phyloP scores from a whole-genome alignment of 108 stramenopile genomes.

The Nitzschia sp. region DNA sequence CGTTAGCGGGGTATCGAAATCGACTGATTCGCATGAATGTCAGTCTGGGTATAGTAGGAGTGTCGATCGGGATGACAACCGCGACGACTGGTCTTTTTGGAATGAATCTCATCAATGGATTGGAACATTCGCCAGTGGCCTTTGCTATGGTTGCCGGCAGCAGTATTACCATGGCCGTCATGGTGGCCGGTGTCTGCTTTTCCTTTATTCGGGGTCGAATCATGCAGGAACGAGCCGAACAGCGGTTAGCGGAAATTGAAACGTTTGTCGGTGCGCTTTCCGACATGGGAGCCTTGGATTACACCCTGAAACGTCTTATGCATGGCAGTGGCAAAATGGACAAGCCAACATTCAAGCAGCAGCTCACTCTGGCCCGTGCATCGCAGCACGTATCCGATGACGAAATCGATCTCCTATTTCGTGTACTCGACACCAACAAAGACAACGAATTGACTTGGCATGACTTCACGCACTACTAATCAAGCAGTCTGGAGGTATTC shows the following conservation, averaged over 20 bases:
- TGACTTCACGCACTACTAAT: conserved; percentile 25
- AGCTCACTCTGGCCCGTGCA: conserved; percentile 24
- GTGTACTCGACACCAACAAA: conserved; percentile 41
- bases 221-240: conserved; percentile 41
- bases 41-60: conserved; percentile 62
- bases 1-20: conserved; percentile 80
- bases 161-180: conserved; percentile 15
- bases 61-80: conserved; percentile 65
- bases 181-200: conserved; percentile 29
- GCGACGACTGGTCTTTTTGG: conserved; percentile 85
- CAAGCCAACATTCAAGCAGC: conserved; percentile 28
- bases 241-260: conserved; percentile 54
- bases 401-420: conserved; percentile 55
- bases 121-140: conserved; percentile 60
- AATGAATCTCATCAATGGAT: conserved; percentile 83
- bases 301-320: conserved; percentile 39
- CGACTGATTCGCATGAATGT: conserved; percentile 88
- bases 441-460: conserved; percentile 31
- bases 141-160: conserved; percentile 55
- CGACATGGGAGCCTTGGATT: conserved; percentile 60
- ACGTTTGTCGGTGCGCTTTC: conserved; percentile 53
- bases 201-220: conserved; percentile 44
- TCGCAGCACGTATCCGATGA: conserved; percentile 24
- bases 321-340: conserved; percentile 19
- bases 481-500: not conserved